A percentile compares a stretch with the other conserved stretches of the same genome.
Conservation (phyloP, 106 monocot species). For the Dendrobium officinale region DNA sequence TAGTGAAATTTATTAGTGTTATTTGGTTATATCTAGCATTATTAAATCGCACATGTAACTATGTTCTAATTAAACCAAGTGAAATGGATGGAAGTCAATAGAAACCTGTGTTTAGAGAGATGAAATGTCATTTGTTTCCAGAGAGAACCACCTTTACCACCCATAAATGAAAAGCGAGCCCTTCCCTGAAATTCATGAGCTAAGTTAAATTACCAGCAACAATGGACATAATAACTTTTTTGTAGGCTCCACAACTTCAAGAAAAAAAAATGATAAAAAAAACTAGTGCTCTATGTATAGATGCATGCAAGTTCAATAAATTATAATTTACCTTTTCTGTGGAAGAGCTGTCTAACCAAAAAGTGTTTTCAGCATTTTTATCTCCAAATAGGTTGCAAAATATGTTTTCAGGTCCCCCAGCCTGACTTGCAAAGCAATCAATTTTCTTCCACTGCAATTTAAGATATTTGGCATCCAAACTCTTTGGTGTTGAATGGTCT, state of each 20-base stretch:
- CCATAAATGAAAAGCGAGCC: conserved; percentile 98
- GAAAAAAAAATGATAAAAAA: no score
- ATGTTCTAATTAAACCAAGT: background rate
- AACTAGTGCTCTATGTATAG: no score
- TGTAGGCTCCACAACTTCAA: background rate
- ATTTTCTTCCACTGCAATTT: conserved; percentile 78
- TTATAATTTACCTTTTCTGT: conserved; percentile 53
- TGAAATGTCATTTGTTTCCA: conserved; percentile 89
- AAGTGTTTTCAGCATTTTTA: conserved; percentile 59
- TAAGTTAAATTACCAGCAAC: no score
- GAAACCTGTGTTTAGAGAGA: conserved; percentile 56
- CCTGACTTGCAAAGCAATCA: conserved; percentile 40
- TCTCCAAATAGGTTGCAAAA: conserved; percentile 68
- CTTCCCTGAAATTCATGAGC: conserved; percentile 40
- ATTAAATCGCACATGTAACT: background rate
- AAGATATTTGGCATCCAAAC: conserved; percentile 32
- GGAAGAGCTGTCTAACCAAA: conserved; percentile 98
- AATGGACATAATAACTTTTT: background rate
- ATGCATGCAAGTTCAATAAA: no score
- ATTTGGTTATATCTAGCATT: no score
- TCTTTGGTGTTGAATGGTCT: background rate
- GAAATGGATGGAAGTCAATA: background rate
- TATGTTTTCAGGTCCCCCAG: conserved; percentile 61
- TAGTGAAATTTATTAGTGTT: conserved; percentile 7
- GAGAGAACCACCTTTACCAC: conserved; percentile 70